Base-by-base conservation (phyloP, 306 rosid species). In the Pterocarpus macrocarpus region DNA sequence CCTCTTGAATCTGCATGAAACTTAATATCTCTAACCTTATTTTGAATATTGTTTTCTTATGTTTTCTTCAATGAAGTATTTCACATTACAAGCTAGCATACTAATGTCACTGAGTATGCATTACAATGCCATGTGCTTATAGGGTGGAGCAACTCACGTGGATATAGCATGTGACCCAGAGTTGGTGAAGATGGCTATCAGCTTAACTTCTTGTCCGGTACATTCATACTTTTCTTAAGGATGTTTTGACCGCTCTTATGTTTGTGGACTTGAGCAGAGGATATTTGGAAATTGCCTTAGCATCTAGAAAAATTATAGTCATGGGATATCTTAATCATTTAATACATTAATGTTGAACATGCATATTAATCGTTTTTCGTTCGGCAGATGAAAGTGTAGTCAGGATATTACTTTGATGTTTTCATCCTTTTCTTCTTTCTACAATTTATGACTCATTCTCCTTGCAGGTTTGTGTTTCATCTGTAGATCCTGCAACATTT, bases 111-210 rank as follows among this genome's bases (percentile, higher is more conserved):
- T 78, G 76, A 55, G 12, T 71, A 14, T 70, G 38, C 22, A 2
- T 55, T 67, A 15, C 38, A 70, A 68, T 83, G 36, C 38, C 4
- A 5, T 76, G 45, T 57, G 69, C 53, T 44, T 66, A 12, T 77
- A 92, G 97, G 98, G 97, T 15, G 98, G 97, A 87, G 97, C 98
- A 69, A 95, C 97, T 85, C 99, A 92, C 50, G 97, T 95, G 80
- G 99, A 95, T 85, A 95, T 92, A 88, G 97, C 99, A 58, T 92
- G 97, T 80, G 97, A 95, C 73, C 94, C 97, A 0, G 97, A 90
- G 84, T 83, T 95, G 88, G 99, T 95, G 88, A 91, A 89, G 84
- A 92, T 95, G 74, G 97, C 97, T 34, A 81, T 88, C 61, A 85
- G 89, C 77, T 87, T 95, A 89, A 95, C 97, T 85, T 87, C 94